These are phyloP conservation scores for Fusarium sp. DNA, from an alignment of 2,329 filamentous ascomycete species.

Conservation along the genomic window DNA sequence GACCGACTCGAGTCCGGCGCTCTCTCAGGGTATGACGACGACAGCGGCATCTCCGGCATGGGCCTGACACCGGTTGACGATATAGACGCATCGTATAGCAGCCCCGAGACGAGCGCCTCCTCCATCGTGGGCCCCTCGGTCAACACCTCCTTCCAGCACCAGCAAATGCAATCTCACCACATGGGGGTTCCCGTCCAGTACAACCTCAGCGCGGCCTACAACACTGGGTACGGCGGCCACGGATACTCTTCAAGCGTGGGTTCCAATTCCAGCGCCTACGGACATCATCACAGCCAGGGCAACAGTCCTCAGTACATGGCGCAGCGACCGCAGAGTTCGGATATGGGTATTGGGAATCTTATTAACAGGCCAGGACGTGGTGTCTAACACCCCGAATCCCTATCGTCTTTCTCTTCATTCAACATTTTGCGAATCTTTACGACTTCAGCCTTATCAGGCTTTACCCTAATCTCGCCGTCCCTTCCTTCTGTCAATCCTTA, in stretches of 20 bases:
- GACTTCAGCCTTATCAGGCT: neutral
- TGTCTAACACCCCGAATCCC: slow-evolving; percentile 4
- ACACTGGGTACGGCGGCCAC: slow-evolving; percentile 47
- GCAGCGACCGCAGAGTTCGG: slow-evolving; percentile 64
- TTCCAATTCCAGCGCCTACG: slow-evolving; percentile 56
- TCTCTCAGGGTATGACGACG: slow-evolving; percentile 69
- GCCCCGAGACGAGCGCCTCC: slow-evolving; percentile 61
- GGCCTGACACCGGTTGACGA: slow-evolving; percentile 69
- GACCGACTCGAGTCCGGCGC: slow-evolving; percentile 65
- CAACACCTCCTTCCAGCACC: slow-evolving; percentile 48
- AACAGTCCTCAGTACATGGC: slow-evolving; percentile 60
- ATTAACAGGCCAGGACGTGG: slow-evolving; percentile 62
- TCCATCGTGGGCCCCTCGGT: slow-evolving; percentile 54
- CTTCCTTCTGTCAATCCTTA: slow-evolving; percentile 36
- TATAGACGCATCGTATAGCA: slow-evolving; percentile 67
- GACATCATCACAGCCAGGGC: slow-evolving; percentile 48
- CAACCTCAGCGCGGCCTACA: slow-evolving; percentile 40
- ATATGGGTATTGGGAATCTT: slow-evolving; percentile 71
- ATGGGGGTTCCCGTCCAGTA: slow-evolving; percentile 39
- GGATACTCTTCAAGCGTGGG: slow-evolving; percentile 67
- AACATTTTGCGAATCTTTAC: neutral
- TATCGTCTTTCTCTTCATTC: neutral
- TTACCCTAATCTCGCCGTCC: slow-evolving; percentile 30
- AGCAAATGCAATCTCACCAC: slow-evolving; percentile 45
- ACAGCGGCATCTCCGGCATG: slow-evolving; percentile 75